A percentile compares a stretch with the other conserved stretches of the same genome.
These are phyloP conservation scores for Aspergillus cristatus DNA, from an alignment of 495 filamentous ascomycete species.

Conservation along the genomic window DNA sequence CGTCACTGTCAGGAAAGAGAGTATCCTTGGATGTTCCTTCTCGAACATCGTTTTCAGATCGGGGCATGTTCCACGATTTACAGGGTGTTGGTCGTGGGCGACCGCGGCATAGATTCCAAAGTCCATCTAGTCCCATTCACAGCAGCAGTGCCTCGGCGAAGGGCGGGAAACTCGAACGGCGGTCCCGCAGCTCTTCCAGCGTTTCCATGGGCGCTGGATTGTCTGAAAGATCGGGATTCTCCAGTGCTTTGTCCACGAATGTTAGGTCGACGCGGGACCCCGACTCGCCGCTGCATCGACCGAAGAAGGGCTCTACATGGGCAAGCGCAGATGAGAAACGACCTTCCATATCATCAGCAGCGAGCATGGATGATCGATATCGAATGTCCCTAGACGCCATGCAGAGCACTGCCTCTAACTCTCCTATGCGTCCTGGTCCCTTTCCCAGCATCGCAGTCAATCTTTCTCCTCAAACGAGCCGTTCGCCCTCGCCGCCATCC, in stretches of 20 bases:
- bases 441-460: slow-evolving; percentile 51
- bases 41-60: slow-evolving; percentile 23
- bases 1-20: slow-evolving; percentile 9
- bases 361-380: slow-evolving; percentile 28
- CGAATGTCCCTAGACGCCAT: slow-evolving; percentile 39
- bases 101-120: slow-evolving; percentile 19
- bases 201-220: slow-evolving; percentile 10
- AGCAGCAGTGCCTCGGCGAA: slow-evolving; percentile 21
- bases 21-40: slow-evolving; percentile 7
- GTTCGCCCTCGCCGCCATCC: slow-evolving; percentile 41
- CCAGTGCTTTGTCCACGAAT: no score
- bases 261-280: slow-evolving; percentile 1
- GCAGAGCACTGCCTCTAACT: slow-evolving; percentile 39
- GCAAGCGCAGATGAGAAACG: slow-evolving; percentile 9
- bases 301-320: slow-evolving; percentile 1
- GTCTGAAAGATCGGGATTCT: no score
- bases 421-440: slow-evolving; percentile 33
- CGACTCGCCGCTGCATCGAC: neutral
- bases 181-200: slow-evolving; percentile 23
- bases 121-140: slow-evolving; percentile 16
- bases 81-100: slow-evolving; percentile 26
- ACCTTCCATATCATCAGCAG: slow-evolving; percentile 27
- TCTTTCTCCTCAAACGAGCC: slow-evolving; percentile 43
- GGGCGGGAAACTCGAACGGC: slow-evolving; percentile 13
- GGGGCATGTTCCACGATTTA: slow-evolving; percentile 22